Percentiles rank a stretch among this genome's conserved stretches.
Conservation (phyloP, 2,329 filamentous ascomycete species). For the Monosporascus ibericus region DNA sequence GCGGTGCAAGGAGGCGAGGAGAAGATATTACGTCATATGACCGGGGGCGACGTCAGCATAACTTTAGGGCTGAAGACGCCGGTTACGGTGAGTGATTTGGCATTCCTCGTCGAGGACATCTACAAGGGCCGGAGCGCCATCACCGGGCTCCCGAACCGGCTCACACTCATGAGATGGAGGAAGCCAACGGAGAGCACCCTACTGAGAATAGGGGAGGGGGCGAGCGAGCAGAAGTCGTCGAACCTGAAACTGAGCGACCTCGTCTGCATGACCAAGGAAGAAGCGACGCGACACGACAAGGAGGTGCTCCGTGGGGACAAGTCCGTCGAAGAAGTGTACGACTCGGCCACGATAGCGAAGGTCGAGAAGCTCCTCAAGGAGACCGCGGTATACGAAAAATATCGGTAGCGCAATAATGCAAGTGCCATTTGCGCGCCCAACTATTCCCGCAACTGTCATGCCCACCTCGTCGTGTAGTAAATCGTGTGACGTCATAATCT, state of each 20-base stretch:
- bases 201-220: slow-evolving; percentile 54
- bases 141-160: slow-evolving; percentile 71
- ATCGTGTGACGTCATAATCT: not conserved
- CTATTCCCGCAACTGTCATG: not conserved
- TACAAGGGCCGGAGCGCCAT: slow-evolving; percentile 78
- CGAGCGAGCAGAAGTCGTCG: slow-evolving; percentile 73
- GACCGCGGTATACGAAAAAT: slow-evolving; percentile 54
- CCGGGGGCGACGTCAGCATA: slow-evolving; percentile 40
- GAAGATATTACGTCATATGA: slow-evolving; percentile 54
- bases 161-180: slow-evolving; percentile 77
- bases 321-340: slow-evolving; percentile 67
- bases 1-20: slow-evolving; percentile 74
- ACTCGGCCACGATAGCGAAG: slow-evolving; percentile 55
- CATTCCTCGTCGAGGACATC: slow-evolving; percentile 85
- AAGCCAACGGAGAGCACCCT: slow-evolving; percentile 55
- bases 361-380: slow-evolving; percentile 65
- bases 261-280: slow-evolving; percentile 30
- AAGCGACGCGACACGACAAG: slow-evolving; percentile 62
- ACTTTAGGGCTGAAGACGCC: slow-evolving; percentile 72
- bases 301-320: slow-evolving; percentile 67
- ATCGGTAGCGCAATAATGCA: slow-evolving; percentile 30
- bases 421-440: not conserved
- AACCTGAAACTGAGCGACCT: slow-evolving; percentile 39
- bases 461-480: not conserved
- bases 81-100: slow-evolving; percentile 71